phyloP scores from a whole-genome alignment of 441 rosid genomes.

The Pelargonium australe region DNA sequence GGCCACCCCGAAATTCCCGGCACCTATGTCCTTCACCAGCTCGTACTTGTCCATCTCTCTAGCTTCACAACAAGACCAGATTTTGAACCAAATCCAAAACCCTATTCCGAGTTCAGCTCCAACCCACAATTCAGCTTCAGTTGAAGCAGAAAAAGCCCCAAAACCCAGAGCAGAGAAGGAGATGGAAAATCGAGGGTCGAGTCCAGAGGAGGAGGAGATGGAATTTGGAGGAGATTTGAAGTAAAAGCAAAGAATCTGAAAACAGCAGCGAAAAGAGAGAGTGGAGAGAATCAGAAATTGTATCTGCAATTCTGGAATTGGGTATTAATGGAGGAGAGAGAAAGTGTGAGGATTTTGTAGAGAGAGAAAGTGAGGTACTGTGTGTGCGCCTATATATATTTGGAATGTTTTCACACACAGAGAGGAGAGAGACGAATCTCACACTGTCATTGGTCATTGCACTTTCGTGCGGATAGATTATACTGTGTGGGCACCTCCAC shows the following conservation, averaged over 20 bases:
- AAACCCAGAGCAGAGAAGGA: neutral
- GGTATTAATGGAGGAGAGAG: neutral
- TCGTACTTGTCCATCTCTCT: slow-evolving; percentile 37
- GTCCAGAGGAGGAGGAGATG: neutral
- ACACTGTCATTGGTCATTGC: neutral
- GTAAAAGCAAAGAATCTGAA: neutral
- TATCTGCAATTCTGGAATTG: neutral
- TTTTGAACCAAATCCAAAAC: neutral
- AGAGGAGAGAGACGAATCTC: neutral
- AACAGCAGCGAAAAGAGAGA: neutral
- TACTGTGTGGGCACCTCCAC: neutral
- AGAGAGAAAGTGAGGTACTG: slow-evolving; percentile 3
- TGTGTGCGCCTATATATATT: neutral
- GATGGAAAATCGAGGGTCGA: neutral
- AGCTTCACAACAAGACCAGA: neutral
- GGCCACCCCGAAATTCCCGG: slow-evolving; percentile 93
- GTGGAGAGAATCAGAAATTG: neutral
- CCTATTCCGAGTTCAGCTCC: neutral
- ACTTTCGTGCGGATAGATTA: neutral
- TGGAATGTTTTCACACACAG: neutral
- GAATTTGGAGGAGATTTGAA: slow-evolving; percentile 1
- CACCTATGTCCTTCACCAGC: slow-evolving; percentile 81
- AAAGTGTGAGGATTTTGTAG: neutral
- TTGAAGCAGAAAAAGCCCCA: neutral
- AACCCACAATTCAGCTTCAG: neutral